Percentiles rank a stretch among this genome's conserved stretches.
These are phyloP conservation scores for Anaeramoeba ignava DNA, from an alignment of 78 protist species.

Conservation along the genomic window DNA sequence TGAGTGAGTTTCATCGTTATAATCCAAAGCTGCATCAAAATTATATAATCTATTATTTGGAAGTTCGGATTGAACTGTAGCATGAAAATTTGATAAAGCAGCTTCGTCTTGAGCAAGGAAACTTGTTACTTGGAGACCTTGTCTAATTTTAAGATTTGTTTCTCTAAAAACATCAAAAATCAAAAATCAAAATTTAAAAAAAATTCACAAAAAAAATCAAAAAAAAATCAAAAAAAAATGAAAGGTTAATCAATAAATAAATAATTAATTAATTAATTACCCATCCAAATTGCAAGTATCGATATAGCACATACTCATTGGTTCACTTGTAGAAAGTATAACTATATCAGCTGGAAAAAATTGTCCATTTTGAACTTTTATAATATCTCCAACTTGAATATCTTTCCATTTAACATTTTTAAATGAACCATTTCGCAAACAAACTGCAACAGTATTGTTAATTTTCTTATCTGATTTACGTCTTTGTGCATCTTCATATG, in stretches of 20 bases:
- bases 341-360: constrained; percentile 31
- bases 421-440: not conserved
- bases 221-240: too few species aligned
- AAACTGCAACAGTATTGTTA: constrained; percentile 4
- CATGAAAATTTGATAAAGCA: too few species aligned
- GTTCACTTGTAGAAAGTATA: constrained; percentile 1
- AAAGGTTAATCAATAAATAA: too few species aligned
- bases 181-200: not conserved
- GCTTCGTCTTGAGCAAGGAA: not conserved
- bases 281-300: constrained; percentile 69
- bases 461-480: constrained; percentile 16
- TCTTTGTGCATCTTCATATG: constrained; percentile 35
- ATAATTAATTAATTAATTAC: too few species aligned
- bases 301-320: constrained; percentile 37
- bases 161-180: constrained; percentile 10
- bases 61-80: not conserved
- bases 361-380: constrained; percentile 7
- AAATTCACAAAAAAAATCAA: too few species aligned
- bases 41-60: not conserved
- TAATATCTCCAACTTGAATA: constrained; percentile 39
- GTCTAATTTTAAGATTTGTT: constrained; percentile 31
- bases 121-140: not conserved
- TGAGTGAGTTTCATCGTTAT: not conserved
- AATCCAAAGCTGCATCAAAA: constrained; percentile 8
- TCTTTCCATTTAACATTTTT: constrained; percentile 7